Conservation (phyloP, 1,284 basidiomycete species). For the Ustilago nuda region DNA sequence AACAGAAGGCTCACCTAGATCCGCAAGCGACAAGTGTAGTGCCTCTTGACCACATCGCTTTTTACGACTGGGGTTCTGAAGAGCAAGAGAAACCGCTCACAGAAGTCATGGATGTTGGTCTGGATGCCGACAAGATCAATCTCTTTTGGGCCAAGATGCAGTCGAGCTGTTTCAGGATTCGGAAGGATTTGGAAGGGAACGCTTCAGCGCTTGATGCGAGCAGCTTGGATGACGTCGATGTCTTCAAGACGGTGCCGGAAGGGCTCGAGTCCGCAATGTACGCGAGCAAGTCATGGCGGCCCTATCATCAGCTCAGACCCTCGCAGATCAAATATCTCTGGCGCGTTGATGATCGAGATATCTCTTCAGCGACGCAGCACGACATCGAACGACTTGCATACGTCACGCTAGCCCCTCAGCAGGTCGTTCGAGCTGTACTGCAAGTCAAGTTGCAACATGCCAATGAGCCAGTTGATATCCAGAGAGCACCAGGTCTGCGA, state of each 20-base stretch:
- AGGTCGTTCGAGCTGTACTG: slow-evolving; percentile 30
- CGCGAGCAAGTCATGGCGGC: slow-evolving; percentile 26
- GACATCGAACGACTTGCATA: slow-evolving; percentile 37
- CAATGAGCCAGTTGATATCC: slow-evolving; percentile 4
- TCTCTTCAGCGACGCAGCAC: slow-evolving; percentile 11
- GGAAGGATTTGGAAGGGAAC: not conserved
- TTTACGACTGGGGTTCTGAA: slow-evolving; percentile 34
- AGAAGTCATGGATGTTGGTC: slow-evolving; percentile 22
- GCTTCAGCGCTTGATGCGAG: not conserved
- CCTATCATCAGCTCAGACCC: slow-evolving; percentile 29
- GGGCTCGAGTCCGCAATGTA: slow-evolving; percentile 18
- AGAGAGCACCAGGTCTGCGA: not conserved
- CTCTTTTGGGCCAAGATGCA: slow-evolving; percentile 38
- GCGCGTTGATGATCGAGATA: slow-evolving; percentile 29
- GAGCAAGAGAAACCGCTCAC: slow-evolving; percentile 26
- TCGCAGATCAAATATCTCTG: slow-evolving; percentile 37
- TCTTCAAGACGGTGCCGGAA: slow-evolving; percentile 22
- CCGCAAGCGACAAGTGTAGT: slow-evolving; percentile 10
- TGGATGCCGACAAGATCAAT: slow-evolving; percentile 27
- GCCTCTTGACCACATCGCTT: slow-evolving; percentile 18
- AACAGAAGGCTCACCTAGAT: not conserved
- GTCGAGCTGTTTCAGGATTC: slow-evolving; percentile 11
- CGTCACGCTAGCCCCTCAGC: slow-evolving; percentile 23
- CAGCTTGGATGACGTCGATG: not conserved
- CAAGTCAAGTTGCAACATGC: slow-evolving; percentile 3